Evolutionary conservation across 306 rosid species (phyloP).

Genomic region (Vigna nakashimae): DNA sequence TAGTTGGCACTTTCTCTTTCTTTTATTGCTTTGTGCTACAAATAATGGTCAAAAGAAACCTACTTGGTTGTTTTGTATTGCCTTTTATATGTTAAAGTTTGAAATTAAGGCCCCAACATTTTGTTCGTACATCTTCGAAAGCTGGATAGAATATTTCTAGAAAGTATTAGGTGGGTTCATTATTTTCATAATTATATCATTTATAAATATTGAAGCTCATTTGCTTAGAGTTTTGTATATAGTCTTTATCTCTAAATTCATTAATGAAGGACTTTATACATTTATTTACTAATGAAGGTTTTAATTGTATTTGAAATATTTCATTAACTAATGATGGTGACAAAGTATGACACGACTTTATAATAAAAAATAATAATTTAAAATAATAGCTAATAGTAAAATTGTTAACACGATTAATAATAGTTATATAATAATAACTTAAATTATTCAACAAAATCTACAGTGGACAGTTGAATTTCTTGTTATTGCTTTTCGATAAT

Average conservation of each 20-base stretch:
- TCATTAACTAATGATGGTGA: too few species aligned
- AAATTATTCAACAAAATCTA: neutral
- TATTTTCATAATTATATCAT: neutral
- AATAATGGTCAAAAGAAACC: constrained; percentile 37
- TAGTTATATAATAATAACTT: neutral
- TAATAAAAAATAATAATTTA: too few species aligned
- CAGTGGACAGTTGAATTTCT: too few species aligned
- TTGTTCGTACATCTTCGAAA: constrained; percentile 25
- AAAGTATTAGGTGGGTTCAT: constrained; percentile 24
- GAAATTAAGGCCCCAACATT: constrained; percentile 5
- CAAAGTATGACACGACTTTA: too few species aligned
- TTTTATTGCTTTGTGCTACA: neutral
- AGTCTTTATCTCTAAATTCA: too few species aligned
- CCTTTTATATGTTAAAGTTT: constrained; percentile 10
- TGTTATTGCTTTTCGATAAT: too few species aligned
- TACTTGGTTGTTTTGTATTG: neutral
- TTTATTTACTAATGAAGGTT: too few species aligned
- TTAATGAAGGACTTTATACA: too few species aligned
- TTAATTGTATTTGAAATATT: too few species aligned
- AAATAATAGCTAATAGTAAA: too few species aligned
- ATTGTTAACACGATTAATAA: too few species aligned
- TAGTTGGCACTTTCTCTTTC: neutral
- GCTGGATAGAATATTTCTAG: constrained; percentile 20
- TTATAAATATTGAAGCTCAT: neutral
- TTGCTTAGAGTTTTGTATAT: too few species aligned